phyloP scores from a whole-genome alignment of 768 basidiomycete genomes.

The Macrolepiota albuminosa region DNA sequence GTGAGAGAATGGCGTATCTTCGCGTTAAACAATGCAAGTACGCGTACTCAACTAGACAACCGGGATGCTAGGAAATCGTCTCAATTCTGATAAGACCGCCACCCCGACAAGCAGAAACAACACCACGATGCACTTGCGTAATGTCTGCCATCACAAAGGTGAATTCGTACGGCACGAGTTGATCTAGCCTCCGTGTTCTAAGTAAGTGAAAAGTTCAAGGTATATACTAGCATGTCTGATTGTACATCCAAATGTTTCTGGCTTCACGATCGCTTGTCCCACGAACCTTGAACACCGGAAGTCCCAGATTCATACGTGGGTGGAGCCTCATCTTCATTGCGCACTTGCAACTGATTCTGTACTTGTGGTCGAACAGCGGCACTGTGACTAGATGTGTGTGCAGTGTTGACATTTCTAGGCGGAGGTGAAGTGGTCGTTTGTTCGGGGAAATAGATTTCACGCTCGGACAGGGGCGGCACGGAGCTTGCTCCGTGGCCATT shows the following conservation, averaged over 20 bases:
- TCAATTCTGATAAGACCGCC: neutral
- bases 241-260: neutral
- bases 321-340: constrained; percentile 47
- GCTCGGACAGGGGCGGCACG: constrained; percentile 31
- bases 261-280: constrained; percentile 38
- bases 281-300: constrained; percentile 44
- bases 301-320: constrained; percentile 61
- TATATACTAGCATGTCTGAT: neutral
- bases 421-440: constrained; percentile 26
- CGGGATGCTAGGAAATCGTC: neutral
- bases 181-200: constrained; percentile 5
- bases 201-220: constrained; percentile 2
- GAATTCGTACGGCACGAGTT: neutral
- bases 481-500: constrained; percentile 25
- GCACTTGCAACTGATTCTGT: constrained; percentile 23
- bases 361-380: constrained; percentile 40
- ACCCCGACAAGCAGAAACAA: neutral
- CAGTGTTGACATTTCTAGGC: constrained; percentile 34
- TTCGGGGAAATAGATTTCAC: constrained; percentile 20
- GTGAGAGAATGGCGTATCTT: neutral
- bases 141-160: neutral
- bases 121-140: neutral
- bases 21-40: neutral
- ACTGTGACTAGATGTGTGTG: constrained; percentile 18
- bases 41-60: neutral